phyloP scores from a whole-genome alignment of 2,329 filamentous ascomycete genomes.

The Penicillium thymicola region DNA sequence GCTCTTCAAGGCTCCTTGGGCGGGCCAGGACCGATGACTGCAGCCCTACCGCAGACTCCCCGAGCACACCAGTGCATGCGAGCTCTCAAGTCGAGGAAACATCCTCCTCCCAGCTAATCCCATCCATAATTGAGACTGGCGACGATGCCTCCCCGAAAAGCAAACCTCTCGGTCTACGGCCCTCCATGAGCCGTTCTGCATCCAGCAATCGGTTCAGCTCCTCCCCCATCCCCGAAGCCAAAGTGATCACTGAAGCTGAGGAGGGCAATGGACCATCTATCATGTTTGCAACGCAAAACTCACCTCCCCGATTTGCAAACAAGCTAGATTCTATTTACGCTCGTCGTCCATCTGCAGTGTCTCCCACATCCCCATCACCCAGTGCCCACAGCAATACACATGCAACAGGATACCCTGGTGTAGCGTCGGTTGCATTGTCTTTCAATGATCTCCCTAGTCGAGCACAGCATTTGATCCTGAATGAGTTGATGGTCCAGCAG shows the following conservation, averaged over 20 bases:
- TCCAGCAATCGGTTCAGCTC: conserved; percentile 60
- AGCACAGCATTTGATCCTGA: conserved; percentile 81
- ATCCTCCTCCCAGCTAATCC: conserved; percentile 14
- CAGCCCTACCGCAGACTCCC: conserved; percentile 8
- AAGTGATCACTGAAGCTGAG: conserved; percentile 54
- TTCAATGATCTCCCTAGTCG: conserved; percentile 85
- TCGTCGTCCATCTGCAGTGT: conserved; percentile 23
- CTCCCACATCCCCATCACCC: conserved; percentile 11
- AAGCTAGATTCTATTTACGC: conserved; percentile 40
- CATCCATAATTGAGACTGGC: conserved; percentile 25
- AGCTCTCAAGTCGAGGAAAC: conserved; percentile 4
- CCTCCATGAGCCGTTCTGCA: conserved; percentile 28
- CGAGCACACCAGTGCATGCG: conserved; percentile 1
- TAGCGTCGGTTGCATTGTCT: conserved; percentile 65
- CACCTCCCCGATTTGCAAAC: conserved; percentile 30
- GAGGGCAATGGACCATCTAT: conserved; percentile 68
- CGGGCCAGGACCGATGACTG: conserved; percentile 14
- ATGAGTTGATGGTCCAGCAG: conserved; percentile 72
- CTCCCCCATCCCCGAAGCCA: conserved; percentile 67
- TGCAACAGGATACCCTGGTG: conserved; percentile 52
- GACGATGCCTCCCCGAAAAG: conserved; percentile 25
- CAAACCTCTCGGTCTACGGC: conserved; percentile 20
- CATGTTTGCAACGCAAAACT: conserved; percentile 62
- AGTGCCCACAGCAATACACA: conserved; percentile 20
- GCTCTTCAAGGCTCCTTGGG: not conserved